Evolutionary conservation across 129 eudicot genomes (phyloP).

Genomic region (Deinandra increscens): DNA sequence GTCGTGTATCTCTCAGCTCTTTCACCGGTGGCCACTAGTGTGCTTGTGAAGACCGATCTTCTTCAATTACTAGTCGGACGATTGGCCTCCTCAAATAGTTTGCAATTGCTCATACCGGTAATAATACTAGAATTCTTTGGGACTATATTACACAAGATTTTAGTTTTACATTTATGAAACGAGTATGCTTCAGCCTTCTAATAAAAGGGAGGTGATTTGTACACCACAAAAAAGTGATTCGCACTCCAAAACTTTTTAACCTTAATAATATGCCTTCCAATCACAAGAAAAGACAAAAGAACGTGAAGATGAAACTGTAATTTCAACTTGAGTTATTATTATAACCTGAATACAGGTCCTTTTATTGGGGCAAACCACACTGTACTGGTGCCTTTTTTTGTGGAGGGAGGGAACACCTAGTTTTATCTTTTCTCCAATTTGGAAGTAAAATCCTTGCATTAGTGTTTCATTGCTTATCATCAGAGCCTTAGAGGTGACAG

Average conservation of each 20-base stretch:
- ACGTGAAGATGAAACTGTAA: too few relatives aligned
- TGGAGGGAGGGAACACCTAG: too few relatives aligned
- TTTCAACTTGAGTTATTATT: too few relatives aligned
- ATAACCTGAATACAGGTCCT: background rate
- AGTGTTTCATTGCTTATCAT: too few relatives aligned
- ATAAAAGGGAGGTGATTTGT: background rate
- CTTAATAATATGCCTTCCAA: background rate
- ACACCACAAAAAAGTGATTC: background rate
- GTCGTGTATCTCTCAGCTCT: slow-evolving; percentile 95
- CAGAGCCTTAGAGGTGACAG: too few relatives aligned
- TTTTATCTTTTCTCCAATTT: too few relatives aligned
- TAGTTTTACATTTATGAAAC: background rate
- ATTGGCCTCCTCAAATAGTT: slow-evolving; percentile 61
- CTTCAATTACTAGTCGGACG: slow-evolving; percentile 75
- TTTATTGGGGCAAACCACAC: background rate
- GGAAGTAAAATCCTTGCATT: too few relatives aligned
- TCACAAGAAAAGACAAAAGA: background rate
- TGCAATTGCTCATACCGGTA: slow-evolving; percentile 98
- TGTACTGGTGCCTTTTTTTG: background rate
- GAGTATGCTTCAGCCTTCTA: background rate
- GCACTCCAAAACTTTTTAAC: background rate
- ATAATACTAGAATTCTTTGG: background rate
- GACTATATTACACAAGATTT: background rate
- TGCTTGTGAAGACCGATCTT: slow-evolving; percentile 74
- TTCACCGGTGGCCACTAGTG: slow-evolving; percentile 64